These are phyloP conservation scores for Cerioporus squamosus DNA, from an alignment of 1,284 basidiomycete species.

Conservation along the genomic window DNA sequence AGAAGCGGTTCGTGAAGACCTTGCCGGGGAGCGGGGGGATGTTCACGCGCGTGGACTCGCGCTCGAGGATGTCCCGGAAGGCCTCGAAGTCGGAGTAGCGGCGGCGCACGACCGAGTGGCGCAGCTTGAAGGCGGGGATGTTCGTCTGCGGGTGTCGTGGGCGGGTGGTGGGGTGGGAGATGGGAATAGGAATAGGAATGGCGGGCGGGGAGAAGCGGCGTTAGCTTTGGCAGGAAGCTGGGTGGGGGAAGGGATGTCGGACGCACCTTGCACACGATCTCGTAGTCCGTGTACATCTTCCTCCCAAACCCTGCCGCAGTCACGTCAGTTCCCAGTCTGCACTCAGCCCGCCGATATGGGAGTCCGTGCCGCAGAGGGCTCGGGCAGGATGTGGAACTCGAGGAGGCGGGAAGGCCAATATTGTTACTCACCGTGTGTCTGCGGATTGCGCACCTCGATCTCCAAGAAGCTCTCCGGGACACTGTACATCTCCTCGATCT, in stretches of 20 bases:
- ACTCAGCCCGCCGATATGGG: not conserved
- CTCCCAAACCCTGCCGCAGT: conserved; percentile 77
- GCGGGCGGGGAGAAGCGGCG: not conserved
- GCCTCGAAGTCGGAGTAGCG: conserved; percentile 99
- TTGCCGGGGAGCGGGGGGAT: conserved; percentile 97
- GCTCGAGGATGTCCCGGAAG: conserved; percentile 97
- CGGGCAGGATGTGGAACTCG: no score
- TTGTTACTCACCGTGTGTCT: conserved; percentile 86
- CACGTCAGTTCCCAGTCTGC: not conserved
- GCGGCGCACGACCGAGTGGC: conserved; percentile 92
- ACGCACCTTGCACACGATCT: conserved; percentile 94
- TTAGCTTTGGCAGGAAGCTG: not conserved
- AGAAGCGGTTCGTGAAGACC: conserved; percentile 95
- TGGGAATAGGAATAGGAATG: not conserved
- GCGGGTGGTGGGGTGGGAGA: not conserved
- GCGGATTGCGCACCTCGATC: conserved; percentile 96
- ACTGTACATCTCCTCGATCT: conserved; percentile 99
- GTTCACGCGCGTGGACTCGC: conserved; percentile 96
- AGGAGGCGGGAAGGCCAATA: no score
- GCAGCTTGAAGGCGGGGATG: conserved; percentile 97
- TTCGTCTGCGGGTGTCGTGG: conserved; percentile 72
- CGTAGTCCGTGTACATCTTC: conserved; percentile 99
- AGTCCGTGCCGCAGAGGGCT: not conserved
- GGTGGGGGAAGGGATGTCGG: not conserved
- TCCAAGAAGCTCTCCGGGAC: conserved; percentile 97